Evolutionary conservation across 768 basidiomycete species (phyloP).

Genomic region (Rhodocollybia butyracea): DNA sequence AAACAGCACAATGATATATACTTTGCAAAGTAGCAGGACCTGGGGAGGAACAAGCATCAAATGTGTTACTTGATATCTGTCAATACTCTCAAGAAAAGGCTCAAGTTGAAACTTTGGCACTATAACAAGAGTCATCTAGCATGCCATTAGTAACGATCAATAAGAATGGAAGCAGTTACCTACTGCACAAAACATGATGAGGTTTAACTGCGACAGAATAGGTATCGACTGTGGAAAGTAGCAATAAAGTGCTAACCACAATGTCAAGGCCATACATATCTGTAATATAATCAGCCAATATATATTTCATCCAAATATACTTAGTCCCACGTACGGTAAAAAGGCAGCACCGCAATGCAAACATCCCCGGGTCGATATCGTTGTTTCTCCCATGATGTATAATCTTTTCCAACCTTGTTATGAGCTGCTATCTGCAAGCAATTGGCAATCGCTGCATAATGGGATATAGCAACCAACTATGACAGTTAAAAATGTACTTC

Average conservation of each 20-base stretch:
- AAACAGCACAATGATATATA: conserved; percentile 16
- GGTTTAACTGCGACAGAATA: conserved; percentile 45
- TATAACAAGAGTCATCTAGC: conserved; percentile 52
- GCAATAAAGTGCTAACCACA: conserved; percentile 33
- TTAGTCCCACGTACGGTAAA: conserved; percentile 62
- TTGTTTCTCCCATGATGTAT: conserved; percentile 40
- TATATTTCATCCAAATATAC: too few species aligned
- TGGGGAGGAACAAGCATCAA: conserved; percentile 57
- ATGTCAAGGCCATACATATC: conserved; percentile 71
- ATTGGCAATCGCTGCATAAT: conserved; percentile 63
- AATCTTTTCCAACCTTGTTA: conserved; percentile 43
- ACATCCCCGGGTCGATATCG: conserved; percentile 61
- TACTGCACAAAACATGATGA: conserved; percentile 51
- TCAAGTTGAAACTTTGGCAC: conserved; percentile 60
- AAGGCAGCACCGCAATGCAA: conserved; percentile 56
- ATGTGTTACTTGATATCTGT: conserved; percentile 52
- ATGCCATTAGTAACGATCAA: too few species aligned
- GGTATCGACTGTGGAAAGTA: background rate
- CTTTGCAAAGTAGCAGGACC: conserved; percentile 56
- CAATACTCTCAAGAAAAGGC: conserved; percentile 59
- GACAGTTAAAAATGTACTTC: conserved; percentile 19
- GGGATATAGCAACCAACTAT: conserved; percentile 64
- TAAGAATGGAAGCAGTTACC: too few species aligned
- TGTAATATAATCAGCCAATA: background rate
- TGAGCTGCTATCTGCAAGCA: conserved; percentile 58